phyloP scores from a whole-genome alignment of 768 basidiomycete genomes.

The Nidula microcarpa region DNA sequence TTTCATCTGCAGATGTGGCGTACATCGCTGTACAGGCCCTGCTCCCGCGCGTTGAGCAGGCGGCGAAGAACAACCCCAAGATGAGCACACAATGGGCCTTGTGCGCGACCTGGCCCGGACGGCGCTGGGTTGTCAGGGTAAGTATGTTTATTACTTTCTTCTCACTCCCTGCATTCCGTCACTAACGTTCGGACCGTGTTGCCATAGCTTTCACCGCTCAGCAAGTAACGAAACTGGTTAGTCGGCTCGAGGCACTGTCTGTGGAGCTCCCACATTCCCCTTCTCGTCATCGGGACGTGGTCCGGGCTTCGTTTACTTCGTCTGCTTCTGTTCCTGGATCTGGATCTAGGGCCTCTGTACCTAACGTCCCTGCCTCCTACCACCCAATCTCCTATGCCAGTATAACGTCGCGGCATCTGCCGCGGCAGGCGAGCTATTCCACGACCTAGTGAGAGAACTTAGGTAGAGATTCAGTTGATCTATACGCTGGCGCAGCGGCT shows the following conservation, averaged over 20 bases:
- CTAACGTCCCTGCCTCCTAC: no score
- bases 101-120: slow-evolving; percentile 41
- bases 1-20: slow-evolving; percentile 28
- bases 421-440: slow-evolving; percentile 16
- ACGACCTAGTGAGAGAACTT: slow-evolving; percentile 66
- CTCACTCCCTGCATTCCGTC: neutral
- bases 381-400: no score
- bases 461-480: slow-evolving; percentile 67
- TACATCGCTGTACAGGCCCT: slow-evolving; percentile 56
- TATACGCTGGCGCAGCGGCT: slow-evolving; percentile 66
- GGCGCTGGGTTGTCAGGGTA: slow-evolving; percentile 59
- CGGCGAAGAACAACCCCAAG: slow-evolving; percentile 26
- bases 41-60: slow-evolving; percentile 38
- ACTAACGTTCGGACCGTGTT: neutral
- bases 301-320: no score
- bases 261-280: neutral
- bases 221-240: slow-evolving; percentile 30
- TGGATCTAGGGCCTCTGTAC: no score
- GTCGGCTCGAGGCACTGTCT: neutral
- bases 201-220: slow-evolving; percentile 59
- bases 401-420: no score
- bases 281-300: no score
- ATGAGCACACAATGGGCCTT: slow-evolving; percentile 35
- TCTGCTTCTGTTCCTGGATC: no score
- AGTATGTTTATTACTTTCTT: slow-evolving; percentile 5